A percentile compares a stretch with the other conserved stretches of the same genome.
Conservation (phyloP, 2,329 filamentous ascomycete species). For the Ophiocordyceps robertsii region DNA sequence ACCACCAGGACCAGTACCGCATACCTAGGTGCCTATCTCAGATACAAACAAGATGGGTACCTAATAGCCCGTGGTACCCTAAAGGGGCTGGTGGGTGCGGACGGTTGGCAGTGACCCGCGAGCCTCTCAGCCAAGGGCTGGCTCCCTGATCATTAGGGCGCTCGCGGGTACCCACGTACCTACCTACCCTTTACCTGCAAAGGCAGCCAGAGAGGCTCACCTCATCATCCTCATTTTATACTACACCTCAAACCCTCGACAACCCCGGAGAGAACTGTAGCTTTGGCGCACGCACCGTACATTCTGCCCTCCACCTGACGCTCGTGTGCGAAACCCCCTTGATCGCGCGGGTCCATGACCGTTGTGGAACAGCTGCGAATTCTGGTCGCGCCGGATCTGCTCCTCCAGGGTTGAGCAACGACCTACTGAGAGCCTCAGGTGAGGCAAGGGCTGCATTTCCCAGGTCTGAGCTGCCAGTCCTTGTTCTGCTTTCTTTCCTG, state of each 20-base stretch:
- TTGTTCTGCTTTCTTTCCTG: too few relatives aligned
- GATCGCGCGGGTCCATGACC: background rate
- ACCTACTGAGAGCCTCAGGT: too few relatives aligned
- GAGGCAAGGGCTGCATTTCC: too few relatives aligned
- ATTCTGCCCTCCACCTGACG: background rate
- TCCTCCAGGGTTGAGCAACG: too few relatives aligned
- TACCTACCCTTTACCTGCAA: background rate
- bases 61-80: too few relatives aligned
- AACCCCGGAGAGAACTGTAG: background rate
- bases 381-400: too few relatives aligned
- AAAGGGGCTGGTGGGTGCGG: background rate
- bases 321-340: background rate
- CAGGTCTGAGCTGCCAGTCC: too few relatives aligned
- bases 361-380: too few relatives aligned
- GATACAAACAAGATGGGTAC: too few relatives aligned
- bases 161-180: background rate
- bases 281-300: background rate
- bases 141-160: background rate
- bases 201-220: background rate
- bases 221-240: constrained; percentile 1
- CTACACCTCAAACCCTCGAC: background rate
- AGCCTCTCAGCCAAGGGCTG: background rate
- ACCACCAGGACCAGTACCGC: too few relatives aligned
- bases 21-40: too few relatives aligned
- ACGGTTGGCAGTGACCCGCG: background rate